Percentiles rank a stretch among this genome's conserved stretches.
These are phyloP conservation scores for Borovskyia barvae DNA, from an alignment of 208 protist species.

Conservation along the genomic window DNA sequence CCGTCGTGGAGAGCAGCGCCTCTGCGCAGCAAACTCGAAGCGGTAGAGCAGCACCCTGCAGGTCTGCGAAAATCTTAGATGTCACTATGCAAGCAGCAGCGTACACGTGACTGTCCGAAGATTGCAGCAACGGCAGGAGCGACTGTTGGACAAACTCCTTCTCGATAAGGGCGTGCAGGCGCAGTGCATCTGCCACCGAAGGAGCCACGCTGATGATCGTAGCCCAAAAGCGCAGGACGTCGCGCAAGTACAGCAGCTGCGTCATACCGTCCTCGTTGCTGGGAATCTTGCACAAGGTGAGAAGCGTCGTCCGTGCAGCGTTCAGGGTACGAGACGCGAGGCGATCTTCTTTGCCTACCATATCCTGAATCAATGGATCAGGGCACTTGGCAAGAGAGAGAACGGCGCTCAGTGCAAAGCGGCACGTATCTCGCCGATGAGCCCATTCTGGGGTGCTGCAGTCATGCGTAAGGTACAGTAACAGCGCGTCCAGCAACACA, in stretches of 20 bases:
- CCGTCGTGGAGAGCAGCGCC: constrained; percentile 36
- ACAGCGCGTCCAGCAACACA: constrained; percentile 40
- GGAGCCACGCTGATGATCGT: constrained; percentile 42
- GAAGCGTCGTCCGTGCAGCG: constrained; percentile 44
- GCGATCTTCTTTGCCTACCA: constrained; percentile 34
- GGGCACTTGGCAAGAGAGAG: constrained; percentile 70
- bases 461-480: constrained; percentile 52
- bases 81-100: constrained; percentile 43
- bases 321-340: constrained; percentile 35
- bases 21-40: constrained; percentile 31
- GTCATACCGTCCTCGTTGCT: constrained; percentile 58
- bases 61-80: constrained; percentile 29
- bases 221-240: constrained; percentile 64
- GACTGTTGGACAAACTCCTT: constrained; percentile 48
- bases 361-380: constrained; percentile 55
- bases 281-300: constrained; percentile 82
- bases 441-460: constrained; percentile 34
- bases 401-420: constrained; percentile 58
- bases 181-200: constrained; percentile 35
- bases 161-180: constrained; percentile 30
- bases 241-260: constrained; percentile 58
- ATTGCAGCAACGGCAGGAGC: constrained; percentile 58
- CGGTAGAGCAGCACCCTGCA: constrained; percentile 14
- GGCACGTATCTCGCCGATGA: constrained; percentile 51
- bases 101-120: constrained; percentile 55